These are phyloP conservation scores for Colletotrichum theobromicola DNA, from an alignment of 2,329 filamentous ascomycete genomes.

Conservation along the genomic window DNA sequence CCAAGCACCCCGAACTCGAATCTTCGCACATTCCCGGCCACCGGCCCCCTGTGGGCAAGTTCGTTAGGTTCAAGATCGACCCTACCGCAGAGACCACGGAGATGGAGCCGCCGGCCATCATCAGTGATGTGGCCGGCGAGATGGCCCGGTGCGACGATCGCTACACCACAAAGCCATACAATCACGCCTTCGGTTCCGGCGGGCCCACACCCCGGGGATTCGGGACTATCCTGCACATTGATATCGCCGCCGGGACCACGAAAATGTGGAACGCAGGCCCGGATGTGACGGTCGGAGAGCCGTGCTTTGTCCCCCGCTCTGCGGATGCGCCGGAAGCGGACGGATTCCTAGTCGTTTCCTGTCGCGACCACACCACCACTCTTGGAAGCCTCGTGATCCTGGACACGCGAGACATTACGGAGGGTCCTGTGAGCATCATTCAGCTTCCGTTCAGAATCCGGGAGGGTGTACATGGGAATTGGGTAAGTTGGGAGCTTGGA, in stretches of 20 bases:
- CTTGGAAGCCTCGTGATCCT: not conserved
- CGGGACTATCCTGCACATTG: not conserved
- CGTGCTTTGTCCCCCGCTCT: rapidly evolving
- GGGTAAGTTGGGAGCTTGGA: not conserved
- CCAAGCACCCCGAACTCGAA: not conserved
- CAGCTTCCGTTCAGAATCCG: not conserved
- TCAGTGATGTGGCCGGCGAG: not conserved
- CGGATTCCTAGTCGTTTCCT: not conserved
- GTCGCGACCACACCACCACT: not conserved
- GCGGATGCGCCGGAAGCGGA: not conserved
- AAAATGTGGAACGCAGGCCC: not conserved
- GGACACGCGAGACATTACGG: not conserved
- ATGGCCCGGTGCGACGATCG: not conserved
- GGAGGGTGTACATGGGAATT: not conserved
- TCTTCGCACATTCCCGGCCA: not conserved
- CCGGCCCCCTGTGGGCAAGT: not conserved
- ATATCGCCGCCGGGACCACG: not conserved
- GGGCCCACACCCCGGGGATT: not conserved
- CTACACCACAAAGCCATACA: not conserved
- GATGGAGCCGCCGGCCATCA: not conserved
- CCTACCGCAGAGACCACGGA: not conserved
- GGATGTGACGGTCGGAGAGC: not conserved
- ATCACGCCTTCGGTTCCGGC: not conserved
- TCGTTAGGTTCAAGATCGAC: not conserved
- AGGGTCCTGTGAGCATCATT: not conserved